Base-by-base conservation (phyloP, 805 yeast genomes). In the Yamadazyma kitorensis region DNA sequence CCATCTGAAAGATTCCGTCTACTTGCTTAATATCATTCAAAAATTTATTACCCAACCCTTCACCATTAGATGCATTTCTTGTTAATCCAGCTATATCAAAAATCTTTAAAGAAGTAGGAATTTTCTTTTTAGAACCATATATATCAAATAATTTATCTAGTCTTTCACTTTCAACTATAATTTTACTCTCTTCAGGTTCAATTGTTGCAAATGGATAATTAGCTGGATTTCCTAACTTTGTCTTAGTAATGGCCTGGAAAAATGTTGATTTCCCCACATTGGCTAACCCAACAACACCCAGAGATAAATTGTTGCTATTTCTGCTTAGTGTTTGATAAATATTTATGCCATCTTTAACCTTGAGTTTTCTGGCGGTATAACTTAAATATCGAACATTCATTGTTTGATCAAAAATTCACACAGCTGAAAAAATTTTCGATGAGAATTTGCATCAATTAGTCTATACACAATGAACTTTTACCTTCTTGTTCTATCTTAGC, bases 81-180 rank as follows among this genome's bases (percentile, higher is more conserved):
- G 98, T 91, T 59, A 93, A 74, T 63, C 98, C 98, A 40, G 98
- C 98, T 65, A 93, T 93, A 69, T 93, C 98, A 56, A 86, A 88
- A 39, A 93, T 80, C 39, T 97, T 91, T 63, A 91, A 79, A 57
- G 74, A 82, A 12, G 98, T 96, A 40, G 97, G 97, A 40, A 91
- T 88, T 57, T 79, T 79, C 50, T 84, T 76, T 53, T 86, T 84
- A 41, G 97, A 91, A 40, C 76, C 74, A 74, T 87, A 93, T 52
- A 83, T 65, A 33, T 76, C 76, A 52, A 76, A 74, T 34, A 93
- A 74, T 42, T 72, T 75, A 52, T 91, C 95, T 54, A 93, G 80
- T 60, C 95, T 80, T 42, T 83, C 76, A 41, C 95, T 86, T 52
- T 96, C 96, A 41, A 93, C 98, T 47, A 81, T 78, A 36, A 91